These are phyloP conservation scores for Chrysanthemum seticuspe DNA, from an alignment of 129 eudicot genomes.

Conservation along the genomic window DNA sequence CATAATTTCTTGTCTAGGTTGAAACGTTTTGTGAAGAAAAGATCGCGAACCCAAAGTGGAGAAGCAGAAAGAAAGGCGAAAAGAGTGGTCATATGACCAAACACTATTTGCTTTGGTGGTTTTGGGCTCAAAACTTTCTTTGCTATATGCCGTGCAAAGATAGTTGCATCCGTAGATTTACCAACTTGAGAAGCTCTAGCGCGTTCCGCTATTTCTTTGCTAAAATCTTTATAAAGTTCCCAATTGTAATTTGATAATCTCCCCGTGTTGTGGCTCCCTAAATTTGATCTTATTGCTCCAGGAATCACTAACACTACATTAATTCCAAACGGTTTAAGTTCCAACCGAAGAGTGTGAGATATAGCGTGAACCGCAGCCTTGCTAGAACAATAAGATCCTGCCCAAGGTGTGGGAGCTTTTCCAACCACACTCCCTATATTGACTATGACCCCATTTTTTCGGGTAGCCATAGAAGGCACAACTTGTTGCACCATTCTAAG, in stretches of 20 bases:
- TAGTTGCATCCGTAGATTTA: conserved; percentile 61
- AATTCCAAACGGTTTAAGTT: conserved; percentile 59
- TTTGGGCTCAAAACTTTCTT: conserved; percentile 55
- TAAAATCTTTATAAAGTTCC: conserved; percentile 58
- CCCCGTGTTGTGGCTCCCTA: conserved; percentile 46
- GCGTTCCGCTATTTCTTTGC: conserved; percentile 52
- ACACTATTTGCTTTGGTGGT: conserved; percentile 63
- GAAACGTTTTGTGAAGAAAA: conserved; percentile 54
- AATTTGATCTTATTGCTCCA: conserved; percentile 61
- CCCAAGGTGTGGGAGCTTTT: conserved; percentile 83
- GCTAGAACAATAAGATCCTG: conserved; percentile 67
- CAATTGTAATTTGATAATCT: conserved; percentile 49
- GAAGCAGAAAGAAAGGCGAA: conserved; percentile 57
- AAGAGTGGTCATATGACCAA: conserved; percentile 66
- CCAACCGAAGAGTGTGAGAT: conserved; percentile 56
- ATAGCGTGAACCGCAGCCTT: conserved; percentile 68
- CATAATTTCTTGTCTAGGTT: conserved; percentile 42
- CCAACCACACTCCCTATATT: conserved; percentile 76
- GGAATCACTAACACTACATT: conserved; percentile 62
- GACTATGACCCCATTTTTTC: conserved; percentile 50
- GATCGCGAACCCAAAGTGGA: conserved; percentile 77
- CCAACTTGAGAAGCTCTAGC: conserved; percentile 71
- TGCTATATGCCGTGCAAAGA: conserved; percentile 61
- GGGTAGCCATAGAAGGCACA: conserved; percentile 66
- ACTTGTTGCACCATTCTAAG: conserved; percentile 72